These are phyloP conservation scores for Vicia sativa DNA, from an alignment of 306 rosid species.

Conservation along the genomic window DNA sequence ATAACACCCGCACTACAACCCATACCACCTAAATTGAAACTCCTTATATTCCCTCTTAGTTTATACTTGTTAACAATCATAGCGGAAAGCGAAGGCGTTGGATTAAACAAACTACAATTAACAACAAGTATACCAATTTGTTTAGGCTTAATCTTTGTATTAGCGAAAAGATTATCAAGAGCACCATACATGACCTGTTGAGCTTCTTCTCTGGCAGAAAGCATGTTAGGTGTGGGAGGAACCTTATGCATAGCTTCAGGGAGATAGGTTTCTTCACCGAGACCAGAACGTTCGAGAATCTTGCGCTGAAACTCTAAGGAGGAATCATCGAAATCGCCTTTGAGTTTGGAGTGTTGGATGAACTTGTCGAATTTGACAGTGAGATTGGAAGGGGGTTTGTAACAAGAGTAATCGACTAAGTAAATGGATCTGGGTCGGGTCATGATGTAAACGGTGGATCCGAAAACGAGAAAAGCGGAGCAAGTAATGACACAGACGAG, in stretches of 20 bases:
- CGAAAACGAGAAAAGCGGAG: slow-evolving; percentile 48
- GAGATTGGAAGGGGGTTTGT: slow-evolving; percentile 45
- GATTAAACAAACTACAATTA: slow-evolving; percentile 70
- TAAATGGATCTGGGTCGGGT: slow-evolving; percentile 62
- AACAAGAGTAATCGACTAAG: slow-evolving; percentile 59
- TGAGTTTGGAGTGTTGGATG: slow-evolving; percentile 55
- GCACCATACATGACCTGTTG: slow-evolving; percentile 67
- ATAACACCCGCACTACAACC: slow-evolving; percentile 84
- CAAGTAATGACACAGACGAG: slow-evolving; percentile 43
- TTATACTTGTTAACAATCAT: slow-evolving; percentile 70
- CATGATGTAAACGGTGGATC: slow-evolving; percentile 55
- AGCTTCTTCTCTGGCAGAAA: slow-evolving; percentile 60
- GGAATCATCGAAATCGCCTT: slow-evolving; percentile 52
- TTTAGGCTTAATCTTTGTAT: slow-evolving; percentile 52
- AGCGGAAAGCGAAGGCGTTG: slow-evolving; percentile 73
- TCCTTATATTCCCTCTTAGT: slow-evolving; percentile 52
- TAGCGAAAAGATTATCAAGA: slow-evolving; percentile 56
- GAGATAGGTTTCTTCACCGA: slow-evolving; percentile 59
- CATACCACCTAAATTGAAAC: slow-evolving; percentile 73
- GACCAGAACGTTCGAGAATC: slow-evolving; percentile 64
- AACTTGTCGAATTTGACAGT: slow-evolving; percentile 37
- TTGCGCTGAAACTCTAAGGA: slow-evolving; percentile 61
- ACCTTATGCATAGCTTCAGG: slow-evolving; percentile 59
- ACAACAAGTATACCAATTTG: slow-evolving; percentile 69
- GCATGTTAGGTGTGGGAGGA: slow-evolving; percentile 58